Base-by-base conservation (phyloP, 73 alveolate genomes). In the Uronychia setigera region DNA sequence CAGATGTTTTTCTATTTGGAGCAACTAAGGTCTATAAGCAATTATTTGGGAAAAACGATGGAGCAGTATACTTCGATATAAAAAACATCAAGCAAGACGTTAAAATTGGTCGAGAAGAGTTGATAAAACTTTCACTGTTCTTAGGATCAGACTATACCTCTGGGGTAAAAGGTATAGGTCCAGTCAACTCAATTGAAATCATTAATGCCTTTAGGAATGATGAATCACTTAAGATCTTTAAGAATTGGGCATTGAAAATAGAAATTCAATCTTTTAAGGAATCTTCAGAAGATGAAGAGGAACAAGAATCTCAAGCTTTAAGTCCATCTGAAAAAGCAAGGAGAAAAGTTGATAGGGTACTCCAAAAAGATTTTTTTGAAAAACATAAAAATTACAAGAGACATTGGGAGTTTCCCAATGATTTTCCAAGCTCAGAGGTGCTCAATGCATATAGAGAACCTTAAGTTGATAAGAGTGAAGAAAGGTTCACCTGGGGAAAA, bases 121-220 rank as follows among this genome's bases (percentile, higher is more conserved):
- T 94, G 29, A 87, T 94, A 0, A 79, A 79, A 34, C 33, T 92
- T 91, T 96, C 97, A 28, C 79, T 92, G 28, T 89, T 94, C 60
- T 80, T 94, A 81, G 98, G 98, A 0, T 77, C 94, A 19, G 98
- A 94, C 84, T 94, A 94, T 83, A 92, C 97, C 0, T 0, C 88
- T 76, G 98, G 98, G 26, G 95, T 94, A 31, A 89, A 82, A 74
- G 98, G 98, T 13, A 93, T 94, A 1, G 98, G 96, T 11, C 88
- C 95, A 0, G 98, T 94, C 0, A 94, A 94, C 82, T 95, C 98
- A 28, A 92, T 91, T 86, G 98, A 94, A 83, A 85, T 90, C 29
- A 87, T 92, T 13, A 89, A 92, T 60, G 90, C 89, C 1, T 94
- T 94, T 80, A 89, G 83, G 19, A 77, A 58, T 77, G n/a, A 76